Conservation (phyloP, 2,329 filamentous ascomycete species). For the Eurotiales sp. region DNA sequence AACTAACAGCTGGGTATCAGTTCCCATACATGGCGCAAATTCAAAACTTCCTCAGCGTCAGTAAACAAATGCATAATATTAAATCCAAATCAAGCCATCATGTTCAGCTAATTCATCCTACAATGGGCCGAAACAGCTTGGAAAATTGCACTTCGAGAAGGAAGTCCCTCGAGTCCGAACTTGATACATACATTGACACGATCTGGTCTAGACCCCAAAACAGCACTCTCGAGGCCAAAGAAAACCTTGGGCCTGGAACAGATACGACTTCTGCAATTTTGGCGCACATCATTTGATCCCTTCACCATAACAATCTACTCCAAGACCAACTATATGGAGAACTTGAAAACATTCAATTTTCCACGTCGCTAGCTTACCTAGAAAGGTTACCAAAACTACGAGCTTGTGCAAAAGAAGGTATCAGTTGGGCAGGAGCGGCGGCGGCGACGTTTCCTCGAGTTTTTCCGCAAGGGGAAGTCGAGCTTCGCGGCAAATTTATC, state of each 20-base stretch:
- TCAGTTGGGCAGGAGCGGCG: slow-evolving; percentile 14
- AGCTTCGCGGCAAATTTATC: not conserved
- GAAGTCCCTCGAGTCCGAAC: not conserved
- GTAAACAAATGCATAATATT: too few species aligned
- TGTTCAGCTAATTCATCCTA: too few species aligned
- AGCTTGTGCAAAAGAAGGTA: slow-evolving; percentile 14
- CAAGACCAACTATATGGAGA: not conserved
- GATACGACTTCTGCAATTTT: slow-evolving; percentile 6
- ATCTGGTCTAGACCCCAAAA: not conserved
- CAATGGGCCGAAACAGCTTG: too few species aligned
- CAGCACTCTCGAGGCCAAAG: slow-evolving; percentile 5
- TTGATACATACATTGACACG: not conserved
- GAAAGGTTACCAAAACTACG: slow-evolving; percentile 7
- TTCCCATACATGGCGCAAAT: too few species aligned
- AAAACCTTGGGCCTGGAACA: slow-evolving; percentile 2
- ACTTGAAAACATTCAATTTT: not conserved
- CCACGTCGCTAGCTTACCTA: not conserved
- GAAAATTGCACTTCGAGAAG: too few species aligned
- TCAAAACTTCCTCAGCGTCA: too few species aligned
- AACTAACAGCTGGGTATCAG: too few species aligned
- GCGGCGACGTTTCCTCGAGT: slow-evolving; percentile 9
- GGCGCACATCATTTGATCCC: slow-evolving; percentile 6
- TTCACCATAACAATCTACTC: not conserved
- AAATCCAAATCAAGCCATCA: too few species aligned
- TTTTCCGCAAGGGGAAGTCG: not conserved